Base-by-base conservation (phyloP, 2,329 filamentous ascomycete genomes). In the Magnaporthales sp. region DNA sequence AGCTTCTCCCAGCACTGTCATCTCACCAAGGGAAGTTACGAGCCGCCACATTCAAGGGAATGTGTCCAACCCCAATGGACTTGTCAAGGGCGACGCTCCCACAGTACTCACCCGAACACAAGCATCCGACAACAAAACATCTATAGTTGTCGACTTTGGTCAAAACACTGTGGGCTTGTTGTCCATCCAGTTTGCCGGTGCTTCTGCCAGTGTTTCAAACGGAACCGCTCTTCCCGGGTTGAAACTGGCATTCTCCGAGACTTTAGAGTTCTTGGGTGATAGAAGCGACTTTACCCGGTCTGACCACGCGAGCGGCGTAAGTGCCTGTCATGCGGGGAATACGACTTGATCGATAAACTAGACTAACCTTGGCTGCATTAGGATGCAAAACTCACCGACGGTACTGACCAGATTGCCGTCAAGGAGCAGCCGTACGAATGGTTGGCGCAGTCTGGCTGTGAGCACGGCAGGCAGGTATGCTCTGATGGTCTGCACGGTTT, bases 401-500 rank as follows among this genome's bases (percentile, higher is more conserved):
- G 82, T 24, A 81, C 80, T 5, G 82, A 84, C 68, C 82, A 82
- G 77, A 76, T 83, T 68, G 81, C 81, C 3, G 83, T 84, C 19
- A 70, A 73, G 51, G 71, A 74, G 3, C 66, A 75, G 3, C 71
- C 75, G 4, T 83, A 80, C 66, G 79, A 75, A 1, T 85, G 82
- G 82, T 77, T 73, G 10, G 74, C 82, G 66, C 72, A 75, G 46
- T 75, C 79, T 65, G 81, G 81, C 11, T 84, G 82, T 67, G 72
- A 79, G 56, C 72, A 77, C 61, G 76, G 72, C 22, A 74, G 67
- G 6, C 72, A 82, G 67, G 81, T 85, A 13, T 84, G 83, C 69
- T 74, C 80, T 0, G 83, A 85, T 67, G 83, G 83, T 2, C 73
- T 85, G 5, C 83, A 85, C 66, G 83, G 81, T 5, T 85, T 84